A percentile compares a stretch with the other conserved stretches of the same genome.
phyloP scores from a whole-genome alignment of 2,329 filamentous ascomycete species.

The Pseudogymnoascus sp. region DNA sequence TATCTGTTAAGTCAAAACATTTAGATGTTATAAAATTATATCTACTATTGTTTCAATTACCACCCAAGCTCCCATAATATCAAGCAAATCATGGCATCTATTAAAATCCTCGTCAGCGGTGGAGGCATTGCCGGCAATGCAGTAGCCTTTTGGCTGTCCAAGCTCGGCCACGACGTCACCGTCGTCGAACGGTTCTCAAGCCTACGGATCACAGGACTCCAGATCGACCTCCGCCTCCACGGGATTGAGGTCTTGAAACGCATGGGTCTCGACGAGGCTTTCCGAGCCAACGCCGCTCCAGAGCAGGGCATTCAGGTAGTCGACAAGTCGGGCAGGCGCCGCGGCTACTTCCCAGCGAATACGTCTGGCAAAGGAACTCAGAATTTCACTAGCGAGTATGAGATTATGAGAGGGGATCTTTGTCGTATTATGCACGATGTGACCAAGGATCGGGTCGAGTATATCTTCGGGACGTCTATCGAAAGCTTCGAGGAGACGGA shows the following conservation, averaged over 20 bases:
- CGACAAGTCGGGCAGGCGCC: constrained; percentile 30
- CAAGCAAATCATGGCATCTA: neutral
- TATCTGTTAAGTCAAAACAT: neutral
- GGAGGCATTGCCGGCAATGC: constrained; percentile 31
- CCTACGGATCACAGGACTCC: constrained; percentile 40
- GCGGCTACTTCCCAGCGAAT: constrained; percentile 34
- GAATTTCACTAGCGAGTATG: constrained; percentile 35
- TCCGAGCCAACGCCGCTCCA: constrained; percentile 34
- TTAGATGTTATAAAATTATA: neutral
- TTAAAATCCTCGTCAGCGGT: constrained; percentile 30
- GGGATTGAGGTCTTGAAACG: constrained; percentile 41
- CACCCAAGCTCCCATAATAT: neutral
- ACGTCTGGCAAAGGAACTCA: constrained; percentile 18
- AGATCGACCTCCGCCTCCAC: constrained; percentile 45
- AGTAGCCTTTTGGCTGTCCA: constrained; percentile 42
- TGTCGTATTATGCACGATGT: constrained; percentile 32
- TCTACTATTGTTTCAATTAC: neutral
- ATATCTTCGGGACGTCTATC: constrained; percentile 28
- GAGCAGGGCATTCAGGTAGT: constrained; percentile 40
- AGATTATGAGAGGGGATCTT: constrained; percentile 38
- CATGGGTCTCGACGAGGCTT: constrained; percentile 40
- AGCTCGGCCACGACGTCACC: constrained; percentile 30
- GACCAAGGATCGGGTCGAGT: constrained; percentile 23
- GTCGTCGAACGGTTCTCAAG: constrained; percentile 34
- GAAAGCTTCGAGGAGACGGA: constrained; percentile 20